Conservation (phyloP, 2,329 filamentous ascomycete species). For the Sporothrix sp. region DNA sequence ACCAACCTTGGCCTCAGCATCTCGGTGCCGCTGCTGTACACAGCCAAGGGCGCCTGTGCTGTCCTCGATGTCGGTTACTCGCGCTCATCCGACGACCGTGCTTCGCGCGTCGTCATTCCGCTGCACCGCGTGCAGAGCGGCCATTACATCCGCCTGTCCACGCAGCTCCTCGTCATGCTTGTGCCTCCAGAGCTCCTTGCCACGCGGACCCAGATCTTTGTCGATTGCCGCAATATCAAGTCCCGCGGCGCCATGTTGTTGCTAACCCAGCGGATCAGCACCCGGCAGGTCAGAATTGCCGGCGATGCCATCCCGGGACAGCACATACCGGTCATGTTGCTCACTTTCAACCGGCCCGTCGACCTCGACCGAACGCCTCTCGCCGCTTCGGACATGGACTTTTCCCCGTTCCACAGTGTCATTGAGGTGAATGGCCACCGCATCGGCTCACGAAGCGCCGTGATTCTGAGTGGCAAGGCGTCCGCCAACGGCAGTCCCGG, state of each 20-base stretch:
- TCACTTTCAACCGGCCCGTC: slow-evolving; percentile 12
- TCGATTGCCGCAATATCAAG: slow-evolving; percentile 13
- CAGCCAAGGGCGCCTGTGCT: slow-evolving; percentile 11
- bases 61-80: slow-evolving; percentile 12
- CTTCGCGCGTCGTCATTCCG: neutral
- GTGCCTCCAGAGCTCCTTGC: neutral
- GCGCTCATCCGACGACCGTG: neutral
- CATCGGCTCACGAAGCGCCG: neutral
- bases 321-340: slow-evolving; percentile 1
- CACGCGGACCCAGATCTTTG: slow-evolving; percentile 8
- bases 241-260: neutral
- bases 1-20: slow-evolving; percentile 17
- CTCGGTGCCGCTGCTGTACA: slow-evolving; percentile 13
- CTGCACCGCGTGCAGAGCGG: slow-evolving; percentile 9
- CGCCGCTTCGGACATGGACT: slow-evolving; percentile 8
- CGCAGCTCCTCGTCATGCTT: slow-evolving; percentile 7
- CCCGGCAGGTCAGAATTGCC: neutral
- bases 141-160: slow-evolving; percentile 13
- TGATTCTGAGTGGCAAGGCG: slow-evolving; percentile 2
- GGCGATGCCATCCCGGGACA: neutral
- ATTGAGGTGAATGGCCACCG: slow-evolving; percentile 4
- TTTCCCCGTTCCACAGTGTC: slow-evolving; percentile 10
- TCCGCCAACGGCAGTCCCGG: neutral
- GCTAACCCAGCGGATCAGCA: neutral
- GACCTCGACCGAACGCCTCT: neutral